phyloP scores from a whole-genome alignment of 371 early-diverging fungal genomes.

The Apophysomyces trapeziformis region DNA sequence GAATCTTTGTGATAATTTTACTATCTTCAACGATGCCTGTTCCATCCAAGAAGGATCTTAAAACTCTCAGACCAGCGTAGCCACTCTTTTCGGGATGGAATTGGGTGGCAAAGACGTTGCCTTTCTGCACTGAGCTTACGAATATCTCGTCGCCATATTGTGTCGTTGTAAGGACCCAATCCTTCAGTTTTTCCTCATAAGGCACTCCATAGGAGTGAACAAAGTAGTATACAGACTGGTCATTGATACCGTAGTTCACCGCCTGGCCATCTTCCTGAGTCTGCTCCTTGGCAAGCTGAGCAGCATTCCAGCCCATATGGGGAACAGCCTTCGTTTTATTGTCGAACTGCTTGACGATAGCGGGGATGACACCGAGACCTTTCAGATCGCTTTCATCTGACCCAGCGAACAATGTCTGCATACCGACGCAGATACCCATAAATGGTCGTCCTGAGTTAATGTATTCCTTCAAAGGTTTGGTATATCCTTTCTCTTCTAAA shows the following conservation, averaged over 20 bases:
- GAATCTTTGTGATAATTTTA: constrained; percentile 27
- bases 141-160: constrained; percentile 88
- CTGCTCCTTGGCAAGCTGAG: constrained; percentile 49
- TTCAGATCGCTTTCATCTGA: constrained; percentile 85
- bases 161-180: constrained; percentile 79
- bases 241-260: constrained; percentile 47
- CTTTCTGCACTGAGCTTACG: constrained; percentile 80
- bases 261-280: constrained; percentile 30
- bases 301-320: constrained; percentile 98
- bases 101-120: constrained; percentile 94
- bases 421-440: constrained; percentile 98
- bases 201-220: constrained; percentile 95
- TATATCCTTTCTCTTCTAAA: constrained; percentile 75
- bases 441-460: constrained; percentile 86
- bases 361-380: constrained; percentile 88
- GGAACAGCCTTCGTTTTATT: constrained; percentile 82
- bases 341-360: constrained; percentile 73
- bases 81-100: constrained; percentile 99
- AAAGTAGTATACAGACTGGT: constrained; percentile 84
- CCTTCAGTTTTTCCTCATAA: constrained; percentile 50
- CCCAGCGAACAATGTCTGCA: constrained; percentile 94
- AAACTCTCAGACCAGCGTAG: constrained; percentile 79
- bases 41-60: constrained; percentile 80
- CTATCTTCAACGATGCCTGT: constrained; percentile 40
- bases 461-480: constrained; percentile 82